These are phyloP conservation scores for Catunica adiposa DNA, from an alignment of 2,329 filamentous ascomycete species.

Conservation along the genomic window DNA sequence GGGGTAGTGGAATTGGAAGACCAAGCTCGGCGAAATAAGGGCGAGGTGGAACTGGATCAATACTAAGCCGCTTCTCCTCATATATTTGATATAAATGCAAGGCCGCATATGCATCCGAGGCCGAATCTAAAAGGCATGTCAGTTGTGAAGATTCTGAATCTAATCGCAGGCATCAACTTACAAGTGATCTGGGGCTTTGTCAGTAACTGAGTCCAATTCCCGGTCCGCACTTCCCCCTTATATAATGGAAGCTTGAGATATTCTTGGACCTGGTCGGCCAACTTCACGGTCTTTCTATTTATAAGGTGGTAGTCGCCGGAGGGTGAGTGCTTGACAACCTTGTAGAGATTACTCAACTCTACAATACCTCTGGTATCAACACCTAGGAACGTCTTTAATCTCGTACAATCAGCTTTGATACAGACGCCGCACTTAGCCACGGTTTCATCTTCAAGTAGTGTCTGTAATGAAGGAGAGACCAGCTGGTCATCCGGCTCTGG, in stretches of 20 bases:
- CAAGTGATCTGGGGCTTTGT: slow-evolving; percentile 48
- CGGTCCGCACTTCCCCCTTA: slow-evolving; percentile 57
- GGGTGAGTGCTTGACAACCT: slow-evolving; percentile 51
- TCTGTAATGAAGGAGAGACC: slow-evolving; percentile 52
- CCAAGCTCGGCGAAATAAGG: slow-evolving; percentile 53
- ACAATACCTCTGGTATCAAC: slow-evolving; percentile 52
- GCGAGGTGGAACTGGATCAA: slow-evolving; percentile 54
- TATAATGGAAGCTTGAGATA: slow-evolving; percentile 56
- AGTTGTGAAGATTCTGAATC: not conserved
- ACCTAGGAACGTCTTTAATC: slow-evolving; percentile 48
- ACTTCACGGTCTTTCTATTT: slow-evolving; percentile 47
- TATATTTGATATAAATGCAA: slow-evolving; percentile 56
- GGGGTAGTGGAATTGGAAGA: slow-evolving; percentile 40
- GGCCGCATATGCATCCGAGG: slow-evolving; percentile 69
- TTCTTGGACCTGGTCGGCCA: slow-evolving; percentile 55
- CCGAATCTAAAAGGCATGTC: slow-evolving; percentile 42
- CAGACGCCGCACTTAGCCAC: slow-evolving; percentile 64
- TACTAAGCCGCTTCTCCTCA: slow-evolving; percentile 46
- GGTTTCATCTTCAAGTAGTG: slow-evolving; percentile 52
- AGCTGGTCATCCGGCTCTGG: slow-evolving; percentile 33
- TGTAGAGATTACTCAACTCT: slow-evolving; percentile 71
- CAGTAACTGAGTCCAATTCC: slow-evolving; percentile 56
- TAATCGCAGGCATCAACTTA: slow-evolving; percentile 28
- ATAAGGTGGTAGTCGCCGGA: slow-evolving; percentile 33
- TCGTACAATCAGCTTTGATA: slow-evolving; percentile 53